phyloP scores from a whole-genome alignment of 2,329 filamentous ascomycete genomes.

The Cladosporium sp. region DNA sequence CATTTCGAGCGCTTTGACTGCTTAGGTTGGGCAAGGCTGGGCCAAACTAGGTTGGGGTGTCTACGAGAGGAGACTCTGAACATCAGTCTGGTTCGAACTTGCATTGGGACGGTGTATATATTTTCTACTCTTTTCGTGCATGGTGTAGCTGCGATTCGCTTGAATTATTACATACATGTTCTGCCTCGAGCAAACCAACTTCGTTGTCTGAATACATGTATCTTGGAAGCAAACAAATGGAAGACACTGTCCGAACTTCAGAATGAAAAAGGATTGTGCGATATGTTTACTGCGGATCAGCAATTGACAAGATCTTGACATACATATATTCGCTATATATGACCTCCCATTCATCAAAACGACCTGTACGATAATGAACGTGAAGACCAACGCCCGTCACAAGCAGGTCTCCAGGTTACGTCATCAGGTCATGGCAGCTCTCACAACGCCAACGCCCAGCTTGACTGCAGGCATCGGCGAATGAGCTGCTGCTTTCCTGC shows the following conservation, averaged over 20 bases:
- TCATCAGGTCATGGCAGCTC: constrained; percentile 2
- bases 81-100: neutral
- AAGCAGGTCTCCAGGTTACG: neutral
- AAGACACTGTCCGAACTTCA: neutral
- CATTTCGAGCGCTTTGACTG: constrained; percentile 79
- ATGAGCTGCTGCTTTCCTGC: constrained; percentile 2
- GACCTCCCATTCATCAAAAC: neutral
- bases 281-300: neutral
- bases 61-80: neutral
- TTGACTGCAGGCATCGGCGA: constrained; percentile 15
- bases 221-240: neutral
- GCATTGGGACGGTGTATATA: neutral
- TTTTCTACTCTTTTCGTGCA: neutral
- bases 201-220: neutral
- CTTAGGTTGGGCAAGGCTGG: constrained; percentile 35
- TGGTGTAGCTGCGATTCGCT: neutral
- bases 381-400: too few relatives aligned
- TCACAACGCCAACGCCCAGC: constrained; percentile 5
- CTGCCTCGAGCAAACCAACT: neutral
- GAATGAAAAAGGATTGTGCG: neutral
- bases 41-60: neutral
- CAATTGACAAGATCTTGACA: neutral
- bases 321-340: neutral
- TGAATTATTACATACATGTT: neutral
- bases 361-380: neutral